phyloP scores from a whole-genome alignment of 768 basidiomycete genomes.

The Boletellus ananas region DNA sequence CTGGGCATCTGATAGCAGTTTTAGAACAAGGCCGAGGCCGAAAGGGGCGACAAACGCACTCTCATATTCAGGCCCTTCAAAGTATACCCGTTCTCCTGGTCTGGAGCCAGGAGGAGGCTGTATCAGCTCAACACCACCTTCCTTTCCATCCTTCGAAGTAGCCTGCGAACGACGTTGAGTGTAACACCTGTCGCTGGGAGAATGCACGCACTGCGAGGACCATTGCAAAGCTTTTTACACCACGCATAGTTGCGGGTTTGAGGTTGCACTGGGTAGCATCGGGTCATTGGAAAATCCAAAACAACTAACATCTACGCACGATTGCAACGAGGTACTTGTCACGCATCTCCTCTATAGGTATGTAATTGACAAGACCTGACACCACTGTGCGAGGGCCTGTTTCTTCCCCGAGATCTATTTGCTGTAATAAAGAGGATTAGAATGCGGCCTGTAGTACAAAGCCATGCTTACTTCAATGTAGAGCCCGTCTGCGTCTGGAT shows the following conservation, averaged over 20 bases:
- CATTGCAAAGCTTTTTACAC: slow-evolving; percentile 98
- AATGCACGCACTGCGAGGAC: slow-evolving; percentile 71
- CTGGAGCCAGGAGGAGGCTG: slow-evolving; percentile 81
- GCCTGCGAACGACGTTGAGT: slow-evolving; percentile 49
- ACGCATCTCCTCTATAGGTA: slow-evolving; percentile 91
- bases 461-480: slow-evolving; percentile 74
- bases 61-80: slow-evolving; percentile 87
- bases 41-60: slow-evolving; percentile 40
- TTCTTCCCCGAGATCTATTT: slow-evolving; percentile 96
- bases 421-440: slow-evolving; percentile 38
- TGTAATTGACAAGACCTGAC: slow-evolving; percentile 94
- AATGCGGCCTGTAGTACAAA: background rate
- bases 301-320: slow-evolving; percentile 40
- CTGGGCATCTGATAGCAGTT: slow-evolving; percentile 41
- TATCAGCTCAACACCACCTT: slow-evolving; percentile 87
- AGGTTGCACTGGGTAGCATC: slow-evolving; percentile 66
- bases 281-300: background rate
- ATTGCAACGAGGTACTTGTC: slow-evolving; percentile 81
- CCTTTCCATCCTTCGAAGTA: slow-evolving; percentile 84
- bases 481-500: slow-evolving; percentile 96
- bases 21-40: background rate
- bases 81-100: slow-evolving; percentile 93
- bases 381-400: slow-evolving; percentile 94
- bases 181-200: background rate
- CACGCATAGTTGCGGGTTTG: slow-evolving; percentile 95